These are phyloP conservation scores for Rhodotorula babjevae DNA, from an alignment of 768 basidiomycete species.

Conservation along the genomic window DNA sequence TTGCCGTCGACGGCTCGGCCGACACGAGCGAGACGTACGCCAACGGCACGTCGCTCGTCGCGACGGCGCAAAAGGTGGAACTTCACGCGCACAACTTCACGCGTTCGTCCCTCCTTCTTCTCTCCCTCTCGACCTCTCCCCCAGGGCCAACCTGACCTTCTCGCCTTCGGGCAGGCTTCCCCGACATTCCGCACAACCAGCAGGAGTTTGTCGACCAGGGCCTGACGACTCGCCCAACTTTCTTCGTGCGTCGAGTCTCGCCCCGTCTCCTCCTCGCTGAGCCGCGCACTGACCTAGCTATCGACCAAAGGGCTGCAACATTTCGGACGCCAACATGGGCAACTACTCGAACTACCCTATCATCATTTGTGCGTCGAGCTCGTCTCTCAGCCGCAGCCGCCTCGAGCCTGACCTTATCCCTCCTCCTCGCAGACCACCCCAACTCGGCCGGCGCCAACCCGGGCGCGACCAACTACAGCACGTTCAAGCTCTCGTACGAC, in stretches of 20 bases:
- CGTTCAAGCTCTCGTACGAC: conserved; percentile 51
- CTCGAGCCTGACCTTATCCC: no score
- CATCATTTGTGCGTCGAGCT: conserved; percentile 52
- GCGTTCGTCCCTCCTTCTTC: no score
- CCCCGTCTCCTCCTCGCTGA: neutral
- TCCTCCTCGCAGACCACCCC: conserved; percentile 53
- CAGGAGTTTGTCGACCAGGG: conserved; percentile 59
- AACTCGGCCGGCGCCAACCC: conserved; percentile 56
- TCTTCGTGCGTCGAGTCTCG: conserved; percentile 54
- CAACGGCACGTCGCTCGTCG: conserved; percentile 59
- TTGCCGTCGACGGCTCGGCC: conserved; percentile 63
- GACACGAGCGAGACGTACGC: conserved; percentile 58
- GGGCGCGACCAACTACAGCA: conserved; percentile 43
- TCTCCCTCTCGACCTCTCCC: no score
- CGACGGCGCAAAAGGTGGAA: conserved; percentile 51
- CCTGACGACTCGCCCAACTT: conserved; percentile 64
- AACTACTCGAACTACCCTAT: conserved; percentile 55
- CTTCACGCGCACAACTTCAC: conserved; percentile 17
- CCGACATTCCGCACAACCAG: conserved; percentile 41
- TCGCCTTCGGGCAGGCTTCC: conserved; percentile 11
- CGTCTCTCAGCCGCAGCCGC: no score
- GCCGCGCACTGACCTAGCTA: neutral
- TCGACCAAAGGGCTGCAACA: conserved; percentile 1
- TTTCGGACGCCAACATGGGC: neutral
- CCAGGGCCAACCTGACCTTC: no score